Evolutionary conservation across 148 eudicot species (phyloP), one percentile per base, ranked within the genome.

Genomic region (Camellia sinensis): DNA sequence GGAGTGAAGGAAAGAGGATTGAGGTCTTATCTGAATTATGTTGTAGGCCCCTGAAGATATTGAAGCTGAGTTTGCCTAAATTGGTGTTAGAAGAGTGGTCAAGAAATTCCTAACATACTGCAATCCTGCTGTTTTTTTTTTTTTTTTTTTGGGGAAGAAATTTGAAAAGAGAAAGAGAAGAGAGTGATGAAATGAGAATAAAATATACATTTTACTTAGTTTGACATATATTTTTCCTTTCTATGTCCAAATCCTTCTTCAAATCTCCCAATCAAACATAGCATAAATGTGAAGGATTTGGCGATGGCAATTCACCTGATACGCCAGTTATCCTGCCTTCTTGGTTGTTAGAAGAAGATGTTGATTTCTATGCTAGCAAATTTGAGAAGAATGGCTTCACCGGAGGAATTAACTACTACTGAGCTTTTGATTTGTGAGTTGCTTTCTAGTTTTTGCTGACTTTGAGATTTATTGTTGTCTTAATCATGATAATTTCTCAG

Each of bases 401-500:
- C 3, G 87, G 89, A 18, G 87, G 80, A 6, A 7, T 87, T 11
- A 85, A 87, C 74, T 85, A 87, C 81, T 87, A 85, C 72, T 79
- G 89, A 22, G 85, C 77, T 13, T 21, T 73, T 3, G 44, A 73
- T 67, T 10, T 80, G 82, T 80, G 73, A 73, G 78, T 80, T n/a
- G 8, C 15, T 17, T 43, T 48, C 57, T 11, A 21, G 22, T 6
- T 29, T 65, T 65, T 65, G 37, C 8, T 60, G 12, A 60, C 4
- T 3, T 14, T 7, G 3, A 60, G 10, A 56, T 13, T 13, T 13
- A 56, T 3, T 56, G 10, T 1, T 56, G 11, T 56, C 60, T 56
- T 56, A 8, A 56, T 56, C 10, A 13, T 56, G 13, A 2, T 56
- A 56, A 56, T 56, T 56, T 56, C 60, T 7, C n/a, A n/a, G n/a